Conservation (phyloP, 495 filamentous ascomycete species). For the Pseudotulostoma volvatum region DNA sequence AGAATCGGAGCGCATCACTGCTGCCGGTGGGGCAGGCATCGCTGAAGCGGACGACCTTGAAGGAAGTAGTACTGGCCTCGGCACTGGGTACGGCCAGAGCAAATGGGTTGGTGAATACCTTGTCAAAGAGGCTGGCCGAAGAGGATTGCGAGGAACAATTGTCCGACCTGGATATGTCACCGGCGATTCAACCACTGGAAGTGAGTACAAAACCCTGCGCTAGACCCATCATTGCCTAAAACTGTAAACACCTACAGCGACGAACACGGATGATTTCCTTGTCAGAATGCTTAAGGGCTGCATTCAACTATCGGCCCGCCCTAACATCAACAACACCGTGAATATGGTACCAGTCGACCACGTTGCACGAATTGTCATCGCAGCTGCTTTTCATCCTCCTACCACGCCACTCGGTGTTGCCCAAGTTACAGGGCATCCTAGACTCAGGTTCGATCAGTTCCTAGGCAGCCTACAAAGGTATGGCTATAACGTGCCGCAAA, state of each 20-base stretch:
- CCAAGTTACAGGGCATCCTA: constrained; percentile 71
- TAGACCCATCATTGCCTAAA: too few species aligned
- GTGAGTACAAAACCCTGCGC: constrained; percentile 11
- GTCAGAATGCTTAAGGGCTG: constrained; percentile 81
- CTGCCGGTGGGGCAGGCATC: constrained; percentile 35
- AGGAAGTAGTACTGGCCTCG: constrained; percentile 46
- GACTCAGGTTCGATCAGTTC: constrained; percentile 65
- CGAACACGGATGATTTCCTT: constrained; percentile 84
- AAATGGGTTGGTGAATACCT: constrained; percentile 80
- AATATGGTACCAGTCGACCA: constrained; percentile 84
- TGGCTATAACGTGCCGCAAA: constrained; percentile 58
- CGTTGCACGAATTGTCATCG: constrained; percentile 64
- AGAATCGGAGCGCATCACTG: constrained; percentile 44
- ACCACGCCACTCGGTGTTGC: constrained; percentile 37
- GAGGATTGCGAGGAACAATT: constrained; percentile 61
- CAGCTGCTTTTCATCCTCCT: constrained; percentile 47
- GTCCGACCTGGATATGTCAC: constrained; percentile 78
- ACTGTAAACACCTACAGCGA: constrained; percentile 20
- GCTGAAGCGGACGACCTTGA: constrained; percentile 49
- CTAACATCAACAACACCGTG: constrained; percentile 71
- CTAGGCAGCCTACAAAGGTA: constrained; percentile 53
- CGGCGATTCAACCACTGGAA: constrained; percentile 55
- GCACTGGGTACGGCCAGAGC: constrained; percentile 80
- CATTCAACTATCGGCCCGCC: constrained; percentile 56
- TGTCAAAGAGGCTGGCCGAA: constrained; percentile 57